These are phyloP conservation scores for Adansonia grandidieri DNA, from an alignment of 441 rosid species.

Conservation along the genomic window DNA sequence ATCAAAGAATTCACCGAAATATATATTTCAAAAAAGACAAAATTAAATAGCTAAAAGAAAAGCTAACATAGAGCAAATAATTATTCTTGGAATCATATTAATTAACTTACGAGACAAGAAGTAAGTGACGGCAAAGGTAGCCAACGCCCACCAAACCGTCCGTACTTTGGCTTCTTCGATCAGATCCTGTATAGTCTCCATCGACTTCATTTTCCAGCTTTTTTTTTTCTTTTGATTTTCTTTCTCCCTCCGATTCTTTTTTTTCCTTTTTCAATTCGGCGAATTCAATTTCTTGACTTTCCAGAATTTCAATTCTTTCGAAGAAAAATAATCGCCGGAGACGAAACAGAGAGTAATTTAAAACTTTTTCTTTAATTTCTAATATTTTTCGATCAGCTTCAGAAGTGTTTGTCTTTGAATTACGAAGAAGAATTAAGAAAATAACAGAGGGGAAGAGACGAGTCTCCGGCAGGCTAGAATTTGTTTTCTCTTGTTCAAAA, in stretches of 20 bases:
- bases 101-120: slow-evolving; percentile 76
- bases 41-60: not conserved
- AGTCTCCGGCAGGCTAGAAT: not conserved
- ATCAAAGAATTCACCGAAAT: slow-evolving; percentile 13
- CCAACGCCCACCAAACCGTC: slow-evolving; percentile 80
- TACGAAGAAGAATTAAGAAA: not conserved
- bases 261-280: not conserved
- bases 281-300: slow-evolving; percentile 11
- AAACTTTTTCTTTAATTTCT: not conserved
- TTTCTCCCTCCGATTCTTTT: not conserved
- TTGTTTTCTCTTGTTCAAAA: not conserved
- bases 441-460: not conserved
- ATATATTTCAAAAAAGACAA: not conserved
- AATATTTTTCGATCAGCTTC: slow-evolving; percentile 16
- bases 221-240: not conserved
- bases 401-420: slow-evolving; percentile 14
- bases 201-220: slow-evolving; percentile 59
- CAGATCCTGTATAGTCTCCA: slow-evolving; percentile 92
- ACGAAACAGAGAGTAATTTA: not conserved
- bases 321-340: not conserved
- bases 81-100: not conserved
- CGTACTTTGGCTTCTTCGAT: slow-evolving; percentile 90
- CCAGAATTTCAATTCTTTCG: slow-evolving; percentile 5
- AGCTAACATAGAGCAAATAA: not conserved
- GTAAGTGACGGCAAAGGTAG: slow-evolving; percentile 76